phyloP scores from a whole-genome alignment of 164 flowering plant genomes.

The Buxus sempervirens region DNA sequence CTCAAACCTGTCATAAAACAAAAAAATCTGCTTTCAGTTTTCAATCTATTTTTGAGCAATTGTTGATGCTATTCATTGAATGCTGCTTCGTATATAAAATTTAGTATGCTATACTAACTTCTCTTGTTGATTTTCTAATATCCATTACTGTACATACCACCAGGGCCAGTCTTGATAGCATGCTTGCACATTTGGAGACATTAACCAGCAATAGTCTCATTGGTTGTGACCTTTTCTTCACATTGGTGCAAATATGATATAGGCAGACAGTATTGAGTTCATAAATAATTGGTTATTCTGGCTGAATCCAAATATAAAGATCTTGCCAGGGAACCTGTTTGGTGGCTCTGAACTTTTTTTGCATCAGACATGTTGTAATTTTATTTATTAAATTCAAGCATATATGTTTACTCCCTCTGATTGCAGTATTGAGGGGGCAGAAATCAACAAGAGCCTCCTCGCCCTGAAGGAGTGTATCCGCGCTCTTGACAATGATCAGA shows the following conservation, averaged over 20 bases:
- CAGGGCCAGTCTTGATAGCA: no score
- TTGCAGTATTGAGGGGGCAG: conserved; percentile 97
- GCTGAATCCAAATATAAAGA: no score
- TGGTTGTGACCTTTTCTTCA: no score
- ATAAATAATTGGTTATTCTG: no score
- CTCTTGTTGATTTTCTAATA: neutral
- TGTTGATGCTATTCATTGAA: neutral
- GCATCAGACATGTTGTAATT: neutral
- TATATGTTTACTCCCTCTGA: neutral
- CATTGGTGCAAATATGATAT: no score
- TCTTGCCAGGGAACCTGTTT: no score
- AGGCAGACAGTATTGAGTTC: no score
- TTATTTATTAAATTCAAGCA: neutral
- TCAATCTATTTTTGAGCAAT: no score
- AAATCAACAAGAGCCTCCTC: conserved; percentile 97
- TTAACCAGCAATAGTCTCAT: no score
- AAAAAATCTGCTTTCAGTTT: no score
- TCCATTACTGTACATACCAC: neutral
- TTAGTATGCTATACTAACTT: no score
- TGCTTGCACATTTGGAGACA: no score
- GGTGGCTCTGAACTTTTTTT: neutral
- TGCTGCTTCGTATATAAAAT: neutral
- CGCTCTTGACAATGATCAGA: conserved; percentile 98
- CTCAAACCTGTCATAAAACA: neutral
- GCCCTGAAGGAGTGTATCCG: conserved; percentile 99